Percentiles rank a stretch among this genome's conserved stretches.
These are phyloP conservation scores for Gnetum montanum DNA, from an alignment of 75 land plant species.

Conservation along the genomic window DNA sequence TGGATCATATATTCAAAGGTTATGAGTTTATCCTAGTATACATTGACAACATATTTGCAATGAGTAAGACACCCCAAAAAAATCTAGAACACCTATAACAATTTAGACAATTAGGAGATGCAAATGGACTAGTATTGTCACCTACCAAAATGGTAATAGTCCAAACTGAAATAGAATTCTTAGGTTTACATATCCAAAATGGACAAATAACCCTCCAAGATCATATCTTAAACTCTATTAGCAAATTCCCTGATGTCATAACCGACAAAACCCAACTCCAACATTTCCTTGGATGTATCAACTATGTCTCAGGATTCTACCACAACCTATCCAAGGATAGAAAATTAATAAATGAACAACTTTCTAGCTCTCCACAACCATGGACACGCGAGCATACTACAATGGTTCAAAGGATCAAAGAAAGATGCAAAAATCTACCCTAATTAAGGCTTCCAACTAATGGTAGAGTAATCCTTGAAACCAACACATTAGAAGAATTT, in stretches of 20 bases:
- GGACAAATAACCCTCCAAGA: not conserved
- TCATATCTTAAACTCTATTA: not conserved
- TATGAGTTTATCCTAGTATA: no score
- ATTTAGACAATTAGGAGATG: not conserved
- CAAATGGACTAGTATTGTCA: not conserved
- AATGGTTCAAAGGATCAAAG: no score
- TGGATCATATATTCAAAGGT: not conserved
- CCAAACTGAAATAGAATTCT: not conserved
- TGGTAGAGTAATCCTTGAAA: no score
- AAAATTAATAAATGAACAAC: not conserved
- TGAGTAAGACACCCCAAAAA: not conserved
- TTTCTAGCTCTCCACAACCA: no score
- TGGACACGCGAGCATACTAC: no score
- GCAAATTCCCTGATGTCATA: not conserved
- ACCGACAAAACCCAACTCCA: not conserved
- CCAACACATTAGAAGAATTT: no score
- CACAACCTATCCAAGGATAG: not conserved
- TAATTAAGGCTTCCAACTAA: no score
- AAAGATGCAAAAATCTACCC: no score
- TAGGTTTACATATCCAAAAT: not conserved
- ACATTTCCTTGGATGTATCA: not conserved
- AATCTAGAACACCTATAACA: not conserved
- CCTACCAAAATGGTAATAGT: not conserved
- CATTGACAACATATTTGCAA: not conserved
- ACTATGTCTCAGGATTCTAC: not conserved